These are phyloP conservation scores for Hygrocybe coccinea DNA, from an alignment of 768 basidiomycete genomes.

Conservation along the genomic window DNA sequence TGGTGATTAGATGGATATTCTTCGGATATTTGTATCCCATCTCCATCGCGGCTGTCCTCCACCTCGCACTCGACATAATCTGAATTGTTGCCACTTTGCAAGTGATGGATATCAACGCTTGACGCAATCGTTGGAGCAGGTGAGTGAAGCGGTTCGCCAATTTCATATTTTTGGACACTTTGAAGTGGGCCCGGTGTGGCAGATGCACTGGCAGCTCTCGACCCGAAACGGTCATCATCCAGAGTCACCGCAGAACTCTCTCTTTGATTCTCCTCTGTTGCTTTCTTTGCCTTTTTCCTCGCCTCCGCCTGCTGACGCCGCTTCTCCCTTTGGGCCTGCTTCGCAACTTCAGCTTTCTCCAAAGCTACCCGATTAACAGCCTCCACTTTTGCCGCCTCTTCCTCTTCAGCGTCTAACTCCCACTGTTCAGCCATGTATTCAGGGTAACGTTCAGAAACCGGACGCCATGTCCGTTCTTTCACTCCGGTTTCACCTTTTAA, in stretches of 20 bases:
- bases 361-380: slow-evolving; percentile 34
- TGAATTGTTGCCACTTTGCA: slow-evolving; percentile 54
- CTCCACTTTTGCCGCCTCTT: slow-evolving; percentile 56
- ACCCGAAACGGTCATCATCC: slow-evolving; percentile 22
- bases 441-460: slow-evolving; percentile 76
- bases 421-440: slow-evolving; percentile 85
- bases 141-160: slow-evolving; percentile 33
- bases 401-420: slow-evolving; percentile 71
- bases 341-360: slow-evolving; percentile 45
- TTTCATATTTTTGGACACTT: background rate
- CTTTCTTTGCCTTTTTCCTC: slow-evolving; percentile 45
- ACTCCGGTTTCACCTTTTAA: slow-evolving; percentile 35
- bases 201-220: slow-evolving; percentile 14
- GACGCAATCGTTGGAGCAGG: slow-evolving; percentile 51
- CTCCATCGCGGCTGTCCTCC: slow-evolving; percentile 5
- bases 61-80: slow-evolving; percentile 37
- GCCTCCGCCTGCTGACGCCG: slow-evolving; percentile 51
- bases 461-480: slow-evolving; percentile 59
- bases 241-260: slow-evolving; percentile 8
- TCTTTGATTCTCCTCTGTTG: slow-evolving; percentile 23
- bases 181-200: background rate
- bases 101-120: slow-evolving; percentile 43
- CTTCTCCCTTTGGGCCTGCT: slow-evolving; percentile 43
- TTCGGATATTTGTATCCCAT: background rate
- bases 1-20: background rate